These are phyloP conservation scores for Cantharellus anzutake DNA, from an alignment of 768 basidiomycete genomes.

Conservation along the genomic window DNA sequence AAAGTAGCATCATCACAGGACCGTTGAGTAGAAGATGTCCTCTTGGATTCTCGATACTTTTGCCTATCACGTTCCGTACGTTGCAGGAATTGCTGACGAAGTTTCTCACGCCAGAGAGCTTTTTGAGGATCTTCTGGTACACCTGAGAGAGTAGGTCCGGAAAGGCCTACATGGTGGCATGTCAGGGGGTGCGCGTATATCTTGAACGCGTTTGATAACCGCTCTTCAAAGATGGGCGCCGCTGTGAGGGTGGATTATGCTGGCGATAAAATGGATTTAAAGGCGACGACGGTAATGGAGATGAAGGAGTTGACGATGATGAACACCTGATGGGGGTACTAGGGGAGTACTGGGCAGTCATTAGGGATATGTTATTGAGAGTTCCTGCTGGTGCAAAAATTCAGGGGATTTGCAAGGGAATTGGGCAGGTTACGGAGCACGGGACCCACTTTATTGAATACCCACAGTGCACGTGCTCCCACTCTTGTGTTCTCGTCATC, in stretches of 20 bases:
- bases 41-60: not conserved
- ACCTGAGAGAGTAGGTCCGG: not conserved
- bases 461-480: too few relatives aligned
- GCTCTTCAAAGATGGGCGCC: not conserved
- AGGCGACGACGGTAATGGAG: not conserved
- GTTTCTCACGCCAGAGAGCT: constrained; percentile 5
- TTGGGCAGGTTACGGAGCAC: too few relatives aligned
- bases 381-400: too few relatives aligned
- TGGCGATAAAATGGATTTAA: not conserved
- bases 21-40: not conserved
- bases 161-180: not conserved
- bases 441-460: too few relatives aligned
- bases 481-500: too few relatives aligned
- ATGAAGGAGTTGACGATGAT: not conserved
- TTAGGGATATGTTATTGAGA: too few relatives aligned
- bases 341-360: not conserved
- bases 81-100: constrained; percentile 4
- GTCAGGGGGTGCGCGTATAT: not conserved
- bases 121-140: constrained; percentile 2
- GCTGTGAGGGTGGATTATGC: not conserved
- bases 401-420: too few relatives aligned
- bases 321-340: not conserved
- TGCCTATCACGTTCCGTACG: constrained; percentile 3
- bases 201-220: not conserved
- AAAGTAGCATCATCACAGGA: not conserved